phyloP scores from a whole-genome alignment of 352 stramenopile genomes.

The Phytophthora vignae region DNA sequence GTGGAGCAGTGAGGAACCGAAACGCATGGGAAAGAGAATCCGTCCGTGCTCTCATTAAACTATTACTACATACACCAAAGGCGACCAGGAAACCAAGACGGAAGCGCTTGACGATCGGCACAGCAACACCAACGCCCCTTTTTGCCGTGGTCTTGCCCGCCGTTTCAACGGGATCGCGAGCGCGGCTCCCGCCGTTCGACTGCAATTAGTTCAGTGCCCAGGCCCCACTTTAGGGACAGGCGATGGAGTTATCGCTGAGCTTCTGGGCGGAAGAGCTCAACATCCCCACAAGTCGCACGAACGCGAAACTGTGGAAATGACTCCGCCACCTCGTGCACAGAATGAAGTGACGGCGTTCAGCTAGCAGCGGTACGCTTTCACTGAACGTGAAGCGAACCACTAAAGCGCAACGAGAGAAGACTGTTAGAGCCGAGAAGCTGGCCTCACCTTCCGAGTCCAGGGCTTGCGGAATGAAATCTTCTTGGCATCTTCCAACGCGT shows the following conservation, averaged over 20 bases:
- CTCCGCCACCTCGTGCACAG: conserved; percentile 1
- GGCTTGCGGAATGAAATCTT: too few relatives aligned
- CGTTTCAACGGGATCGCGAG: conserved; percentile 12
- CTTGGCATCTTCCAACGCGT: too few relatives aligned
- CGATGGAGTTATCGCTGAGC: conserved; percentile 8
- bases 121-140: background rate
- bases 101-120: background rate
- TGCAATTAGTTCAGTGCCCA: conserved; percentile 4
- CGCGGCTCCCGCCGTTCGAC: conserved; percentile 1
- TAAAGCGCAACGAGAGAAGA: background rate
- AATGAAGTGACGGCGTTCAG: conserved; percentile 8
- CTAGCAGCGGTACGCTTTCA: conserved; percentile 5
- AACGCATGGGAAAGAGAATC: conserved; percentile 17
- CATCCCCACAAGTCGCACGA: background rate
- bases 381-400: background rate
- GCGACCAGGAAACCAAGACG: conserved; percentile 9
- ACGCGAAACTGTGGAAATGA: conserved; percentile 20
- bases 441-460: too few relatives aligned
- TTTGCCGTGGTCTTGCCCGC: background rate
- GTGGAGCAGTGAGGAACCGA: conserved; percentile 1
- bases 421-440: too few relatives aligned
- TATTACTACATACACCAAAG: too few relatives aligned
- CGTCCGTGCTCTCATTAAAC: background rate
- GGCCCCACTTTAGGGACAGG: background rate
- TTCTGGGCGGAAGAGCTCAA: conserved; percentile 6